A percentile compares a stretch with the other conserved stretches of the same genome.
These are phyloP conservation scores for Podosphaera aphanis DNA, from an alignment of 2,329 filamentous ascomycete genomes.

Conservation along the genomic window DNA sequence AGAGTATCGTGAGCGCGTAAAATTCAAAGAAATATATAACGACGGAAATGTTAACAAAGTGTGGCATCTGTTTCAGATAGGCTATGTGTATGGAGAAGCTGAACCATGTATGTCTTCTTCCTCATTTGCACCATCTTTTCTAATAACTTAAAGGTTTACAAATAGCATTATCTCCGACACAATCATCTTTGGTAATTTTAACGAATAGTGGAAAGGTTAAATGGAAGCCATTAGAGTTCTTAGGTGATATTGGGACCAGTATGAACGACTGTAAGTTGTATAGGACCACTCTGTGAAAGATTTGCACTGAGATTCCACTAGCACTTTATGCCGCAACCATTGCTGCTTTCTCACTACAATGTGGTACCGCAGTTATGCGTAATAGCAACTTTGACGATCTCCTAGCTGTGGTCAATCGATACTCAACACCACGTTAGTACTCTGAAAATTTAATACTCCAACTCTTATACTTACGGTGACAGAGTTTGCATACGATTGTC, in stretches of 20 bases:
- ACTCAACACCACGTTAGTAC: constrained; percentile 11
- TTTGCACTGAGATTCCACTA: constrained; percentile 14
- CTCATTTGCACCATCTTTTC: not conserved
- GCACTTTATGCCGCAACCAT: constrained; percentile 33
- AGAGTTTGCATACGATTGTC: constrained; percentile 39
- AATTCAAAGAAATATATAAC: constrained; percentile 43
- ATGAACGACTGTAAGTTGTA: constrained; percentile 25
- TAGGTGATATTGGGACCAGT: constrained; percentile 24
- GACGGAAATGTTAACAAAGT: constrained; percentile 41
- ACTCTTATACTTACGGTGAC: constrained; percentile 3
- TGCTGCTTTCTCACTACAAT: constrained; percentile 33
- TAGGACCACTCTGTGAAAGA: not conserved
- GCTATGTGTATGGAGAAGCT: constrained; percentile 47
- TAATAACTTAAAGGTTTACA: constrained; percentile 24
- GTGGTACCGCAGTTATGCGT: constrained; percentile 23
- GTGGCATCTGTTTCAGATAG: constrained; percentile 49
- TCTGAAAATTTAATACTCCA: not conserved
- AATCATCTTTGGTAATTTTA: constrained; percentile 33
- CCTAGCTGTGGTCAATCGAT: constrained; percentile 32
- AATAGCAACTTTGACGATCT: constrained; percentile 43
- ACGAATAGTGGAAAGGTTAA: constrained; percentile 32
- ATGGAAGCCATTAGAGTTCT: constrained; percentile 33
- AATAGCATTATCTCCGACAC: constrained; percentile 35
- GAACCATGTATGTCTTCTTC: constrained; percentile 31
- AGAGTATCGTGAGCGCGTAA: constrained; percentile 55